Evolutionary conservation across 108 stramenopile genomes (phyloP).

Genomic region (Fragilariopsis cylindrus): DNA sequence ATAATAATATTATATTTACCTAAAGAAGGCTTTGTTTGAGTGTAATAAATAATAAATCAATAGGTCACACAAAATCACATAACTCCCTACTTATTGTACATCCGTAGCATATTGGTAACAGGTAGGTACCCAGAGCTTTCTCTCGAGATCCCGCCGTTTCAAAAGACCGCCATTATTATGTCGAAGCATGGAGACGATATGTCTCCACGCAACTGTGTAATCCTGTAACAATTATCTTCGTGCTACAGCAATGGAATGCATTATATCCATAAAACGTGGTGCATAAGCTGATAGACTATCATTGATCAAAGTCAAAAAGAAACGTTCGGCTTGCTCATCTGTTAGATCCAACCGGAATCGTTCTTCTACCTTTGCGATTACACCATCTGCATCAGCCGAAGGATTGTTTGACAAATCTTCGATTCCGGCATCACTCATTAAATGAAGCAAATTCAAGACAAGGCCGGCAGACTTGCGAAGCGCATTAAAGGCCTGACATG

Average conservation of each 20-base stretch:
- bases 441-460: constrained; percentile 91
- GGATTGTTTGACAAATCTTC: constrained; percentile 95
- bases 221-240: constrained; percentile 39
- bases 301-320: constrained; percentile 83
- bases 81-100: too few relatives aligned
- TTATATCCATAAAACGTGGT: constrained; percentile 91
- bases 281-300: constrained; percentile 88
- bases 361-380: constrained; percentile 93
- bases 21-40: too few relatives aligned
- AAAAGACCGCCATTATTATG: too few relatives aligned
- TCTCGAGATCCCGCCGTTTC: too few relatives aligned
- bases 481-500: constrained; percentile 95
- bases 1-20: too few relatives aligned
- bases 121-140: too few relatives aligned
- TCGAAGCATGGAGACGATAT: too few relatives aligned
- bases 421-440: constrained; percentile 99
- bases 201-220: too few relatives aligned
- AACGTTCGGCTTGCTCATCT: constrained; percentile 94
- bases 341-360: constrained; percentile 91
- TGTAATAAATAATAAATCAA: too few relatives aligned
- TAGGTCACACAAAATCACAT: too few relatives aligned
- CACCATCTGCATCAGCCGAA: constrained; percentile 78
- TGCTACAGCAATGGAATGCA: constrained; percentile 89
- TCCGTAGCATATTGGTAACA: too few relatives aligned
- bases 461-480: constrained; percentile 95